Evolutionary conservation across 2,329 filamentous ascomycete genomes (phyloP).

Genomic region (Chalaropsis thielavioides): DNA sequence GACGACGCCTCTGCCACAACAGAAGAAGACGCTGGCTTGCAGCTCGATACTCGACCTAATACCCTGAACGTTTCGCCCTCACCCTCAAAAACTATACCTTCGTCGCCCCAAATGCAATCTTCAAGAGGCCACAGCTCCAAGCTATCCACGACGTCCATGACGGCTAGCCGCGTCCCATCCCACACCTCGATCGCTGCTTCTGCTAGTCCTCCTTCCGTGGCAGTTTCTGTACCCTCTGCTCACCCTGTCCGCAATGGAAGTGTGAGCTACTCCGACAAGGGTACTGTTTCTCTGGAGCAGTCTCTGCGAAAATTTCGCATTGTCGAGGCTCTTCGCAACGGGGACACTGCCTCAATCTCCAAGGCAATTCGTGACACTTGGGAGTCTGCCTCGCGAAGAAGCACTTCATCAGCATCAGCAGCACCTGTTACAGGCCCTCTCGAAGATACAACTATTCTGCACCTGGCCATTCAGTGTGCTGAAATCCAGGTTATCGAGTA

Average conservation of each 20-base stretch:
- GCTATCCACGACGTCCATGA: slow-evolving; percentile 31
- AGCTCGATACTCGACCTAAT: slow-evolving; percentile 10
- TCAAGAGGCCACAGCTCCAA: slow-evolving; percentile 33
- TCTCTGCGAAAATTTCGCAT: slow-evolving; percentile 89
- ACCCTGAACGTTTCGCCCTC: slow-evolving; percentile 12
- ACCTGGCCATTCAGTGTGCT: slow-evolving; percentile 89
- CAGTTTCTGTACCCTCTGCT: slow-evolving; percentile 18
- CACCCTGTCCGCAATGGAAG: slow-evolving; percentile 19
- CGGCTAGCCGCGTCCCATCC: slow-evolving; percentile 31
- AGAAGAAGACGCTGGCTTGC: slow-evolving; percentile 8
- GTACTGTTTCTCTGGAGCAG: slow-evolving; percentile 57
- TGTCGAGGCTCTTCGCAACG: slow-evolving; percentile 80
- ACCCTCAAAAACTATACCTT: slow-evolving; percentile 1
- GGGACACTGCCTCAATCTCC: slow-evolving; percentile 80
- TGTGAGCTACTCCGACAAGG: slow-evolving; percentile 28
- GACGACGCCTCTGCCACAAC: slow-evolving; percentile 5
- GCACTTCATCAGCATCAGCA: slow-evolving; percentile 39
- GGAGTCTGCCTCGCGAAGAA: slow-evolving; percentile 38
- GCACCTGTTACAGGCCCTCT: slow-evolving; percentile 31
- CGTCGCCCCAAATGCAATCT: slow-evolving; percentile 14
- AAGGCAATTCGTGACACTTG: slow-evolving; percentile 61
- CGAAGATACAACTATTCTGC: slow-evolving; percentile 79
- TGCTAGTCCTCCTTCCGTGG: slow-evolving; percentile 25
- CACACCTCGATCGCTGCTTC: slow-evolving; percentile 23
- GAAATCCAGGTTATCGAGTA: slow-evolving; percentile 88